These are phyloP conservation scores for Aegilops sharonensis DNA, from an alignment of 176 grass and related monocot genomes.

Conservation along the genomic window DNA sequence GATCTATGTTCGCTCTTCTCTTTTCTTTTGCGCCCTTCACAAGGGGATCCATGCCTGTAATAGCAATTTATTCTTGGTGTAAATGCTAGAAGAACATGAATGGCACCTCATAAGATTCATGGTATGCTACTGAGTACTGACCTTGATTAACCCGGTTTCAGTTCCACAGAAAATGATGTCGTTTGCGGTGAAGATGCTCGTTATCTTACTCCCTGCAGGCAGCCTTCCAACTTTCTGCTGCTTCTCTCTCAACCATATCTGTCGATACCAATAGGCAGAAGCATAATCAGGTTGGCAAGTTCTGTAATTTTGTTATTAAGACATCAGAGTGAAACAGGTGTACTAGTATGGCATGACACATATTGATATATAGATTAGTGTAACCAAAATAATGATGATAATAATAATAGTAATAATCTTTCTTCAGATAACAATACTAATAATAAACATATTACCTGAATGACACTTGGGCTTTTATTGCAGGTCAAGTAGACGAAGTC, in stretches of 20 bases:
- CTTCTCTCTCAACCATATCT: conserved; percentile 97
- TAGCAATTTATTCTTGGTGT: neutral
- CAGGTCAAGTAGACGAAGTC: conserved; percentile 96
- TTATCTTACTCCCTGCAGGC: conserved; percentile 84
- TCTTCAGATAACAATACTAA: neutral
- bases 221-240: conserved; percentile 86
- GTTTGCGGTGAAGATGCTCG: conserved; percentile 75
- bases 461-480: conserved; percentile 60
- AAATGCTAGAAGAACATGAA: neutral
- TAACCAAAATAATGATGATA: neutral
- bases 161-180: conserved; percentile 84
- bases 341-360: neutral
- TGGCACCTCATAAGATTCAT: neutral
- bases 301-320: conserved; percentile 15
- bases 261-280: conserved; percentile 29
- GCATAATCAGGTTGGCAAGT: conserved; percentile 5
- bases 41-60: conserved; percentile 56
- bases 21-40: conserved; percentile 6
- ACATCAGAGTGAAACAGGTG: neutral
- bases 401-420: neutral
- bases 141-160: conserved; percentile 85
- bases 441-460: conserved; percentile 56
- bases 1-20: neutral
- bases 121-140: conserved; percentile 36
- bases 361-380: neutral